Conservation (phyloP, 2,329 filamentous ascomycete species). For the Fusarium euwallaceae region DNA sequence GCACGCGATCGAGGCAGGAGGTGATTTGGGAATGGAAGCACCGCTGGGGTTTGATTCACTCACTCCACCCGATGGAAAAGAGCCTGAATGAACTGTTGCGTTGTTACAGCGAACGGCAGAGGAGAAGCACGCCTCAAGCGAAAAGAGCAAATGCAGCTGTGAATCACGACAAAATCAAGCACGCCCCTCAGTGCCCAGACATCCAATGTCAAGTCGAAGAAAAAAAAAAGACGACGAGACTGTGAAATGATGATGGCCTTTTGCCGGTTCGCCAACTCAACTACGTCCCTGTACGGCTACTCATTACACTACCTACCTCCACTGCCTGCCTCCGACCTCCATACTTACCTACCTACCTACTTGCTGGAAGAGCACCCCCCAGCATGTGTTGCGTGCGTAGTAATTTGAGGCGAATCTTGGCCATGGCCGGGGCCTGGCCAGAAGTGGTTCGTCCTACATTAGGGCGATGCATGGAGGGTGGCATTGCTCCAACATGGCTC, state of each 20-base stretch:
- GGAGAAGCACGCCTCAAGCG: constrained; percentile 1
- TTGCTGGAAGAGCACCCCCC: constrained; percentile 23
- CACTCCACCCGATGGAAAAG: constrained; percentile 31
- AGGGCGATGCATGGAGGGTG: constrained; percentile 51
- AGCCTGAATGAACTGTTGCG: constrained; percentile 28
- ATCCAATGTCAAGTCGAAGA: constrained; percentile 2
- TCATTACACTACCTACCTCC: background rate
- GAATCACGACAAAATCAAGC: constrained; percentile 39
- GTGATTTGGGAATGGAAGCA: constrained; percentile 14
- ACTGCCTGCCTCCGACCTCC: background rate
- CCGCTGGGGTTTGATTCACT: constrained; percentile 18
- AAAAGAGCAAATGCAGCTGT: constrained; percentile 32
- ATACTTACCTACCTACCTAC: background rate
- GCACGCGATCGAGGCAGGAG: constrained; percentile 26
- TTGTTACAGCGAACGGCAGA: constrained; percentile 30
- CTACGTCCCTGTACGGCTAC: constrained; percentile 1
- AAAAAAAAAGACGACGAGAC: background rate
- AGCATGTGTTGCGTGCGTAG: constrained; percentile 38
- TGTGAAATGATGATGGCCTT: constrained; percentile 3
- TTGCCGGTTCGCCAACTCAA: constrained; percentile 33
- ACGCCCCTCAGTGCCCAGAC: constrained; percentile 33
- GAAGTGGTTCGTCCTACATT: constrained; percentile 52
- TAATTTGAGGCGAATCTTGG: constrained; percentile 48
- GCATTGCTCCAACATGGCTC: constrained; percentile 43
- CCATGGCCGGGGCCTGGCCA: constrained; percentile 45